Percentiles rank a stretch among this genome's conserved stretches.
These are phyloP conservation scores for Phanerochaete carnosa DNA, from an alignment of 768 basidiomycete genomes.

Conservation along the genomic window DNA sequence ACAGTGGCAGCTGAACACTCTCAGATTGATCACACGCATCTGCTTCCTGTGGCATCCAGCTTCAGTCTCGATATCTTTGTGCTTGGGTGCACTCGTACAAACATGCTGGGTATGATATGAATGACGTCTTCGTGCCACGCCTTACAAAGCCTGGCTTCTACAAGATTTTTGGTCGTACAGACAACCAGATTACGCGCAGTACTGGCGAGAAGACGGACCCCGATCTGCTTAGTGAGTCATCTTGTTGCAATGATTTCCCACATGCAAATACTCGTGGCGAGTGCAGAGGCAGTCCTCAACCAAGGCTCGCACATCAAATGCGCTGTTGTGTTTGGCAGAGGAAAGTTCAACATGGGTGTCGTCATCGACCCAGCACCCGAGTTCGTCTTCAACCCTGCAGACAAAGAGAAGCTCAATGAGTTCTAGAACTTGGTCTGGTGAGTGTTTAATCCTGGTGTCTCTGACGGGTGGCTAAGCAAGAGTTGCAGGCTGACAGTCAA, in stretches of 20 bases:
- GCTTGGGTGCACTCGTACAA: too few relatives aligned
- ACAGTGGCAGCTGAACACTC: too few relatives aligned
- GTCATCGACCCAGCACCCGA: conserved; percentile 28
- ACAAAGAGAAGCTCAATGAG: too few relatives aligned
- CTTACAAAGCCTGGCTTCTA: conserved; percentile 34
- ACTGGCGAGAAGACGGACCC: conserved; percentile 34
- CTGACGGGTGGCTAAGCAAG: conserved; percentile 17
- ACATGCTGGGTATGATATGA: conserved; percentile 36
- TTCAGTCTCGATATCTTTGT: too few relatives aligned
- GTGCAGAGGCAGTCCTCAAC: conserved; percentile 35
- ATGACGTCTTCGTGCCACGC: conserved; percentile 38
- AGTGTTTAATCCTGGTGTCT: too few relatives aligned
- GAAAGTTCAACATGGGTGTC: conserved; percentile 28
- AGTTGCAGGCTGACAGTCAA: conserved; percentile 37
- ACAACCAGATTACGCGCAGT: conserved; percentile 41
- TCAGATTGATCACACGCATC: too few relatives aligned
- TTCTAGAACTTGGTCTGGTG: too few relatives aligned
- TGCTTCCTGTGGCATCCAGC: too few relatives aligned
- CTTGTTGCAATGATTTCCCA: not conserved
- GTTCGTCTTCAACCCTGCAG: conserved; percentile 22
- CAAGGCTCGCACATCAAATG: conserved; percentile 26
- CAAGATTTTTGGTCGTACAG: conserved; percentile 38
- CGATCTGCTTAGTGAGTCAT: conserved; percentile 24
- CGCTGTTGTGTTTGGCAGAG: conserved; percentile 33
- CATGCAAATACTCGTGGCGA: not conserved